Conservation (phyloP, 2,329 filamentous ascomycete species). For the Fusarium paranaense region DNA sequence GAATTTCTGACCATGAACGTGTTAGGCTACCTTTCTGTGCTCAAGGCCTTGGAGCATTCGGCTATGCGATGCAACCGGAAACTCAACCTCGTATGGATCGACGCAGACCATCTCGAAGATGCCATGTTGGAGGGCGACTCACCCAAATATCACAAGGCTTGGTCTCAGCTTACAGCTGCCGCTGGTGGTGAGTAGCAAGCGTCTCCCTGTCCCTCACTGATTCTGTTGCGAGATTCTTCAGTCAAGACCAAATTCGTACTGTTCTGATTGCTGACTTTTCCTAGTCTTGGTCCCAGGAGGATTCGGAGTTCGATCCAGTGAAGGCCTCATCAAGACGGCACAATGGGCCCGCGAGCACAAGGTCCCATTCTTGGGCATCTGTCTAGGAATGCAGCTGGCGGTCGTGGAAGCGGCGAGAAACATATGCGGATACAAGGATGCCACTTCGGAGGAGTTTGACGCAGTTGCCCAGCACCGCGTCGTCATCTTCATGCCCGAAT, state of each 20-base stretch:
- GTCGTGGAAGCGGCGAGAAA: constrained; percentile 89
- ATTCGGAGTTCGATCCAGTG: constrained; percentile 74
- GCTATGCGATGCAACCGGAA: constrained; percentile 87
- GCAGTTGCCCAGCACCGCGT: constrained; percentile 71
- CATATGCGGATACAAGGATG: constrained; percentile 70
- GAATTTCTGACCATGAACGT: constrained; percentile 73
- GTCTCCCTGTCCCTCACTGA: background rate
- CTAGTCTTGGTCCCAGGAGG: constrained; percentile 72
- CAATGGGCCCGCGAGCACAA: constrained; percentile 86
- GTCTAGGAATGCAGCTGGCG: constrained; percentile 91
- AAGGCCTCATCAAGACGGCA: constrained; percentile 88
- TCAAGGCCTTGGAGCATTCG: constrained; percentile 88
- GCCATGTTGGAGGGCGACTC: constrained; percentile 70
- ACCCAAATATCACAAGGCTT: constrained; percentile 80
- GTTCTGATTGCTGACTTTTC: background rate
- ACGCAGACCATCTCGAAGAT: constrained; percentile 85
- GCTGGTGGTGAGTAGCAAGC: background rate
- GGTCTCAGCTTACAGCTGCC: background rate
- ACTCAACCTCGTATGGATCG: constrained; percentile 85
- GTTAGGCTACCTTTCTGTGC: constrained; percentile 79
- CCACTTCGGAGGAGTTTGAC: constrained; percentile 67
- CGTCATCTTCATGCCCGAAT: constrained; percentile 92
- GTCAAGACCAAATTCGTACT: background rate
- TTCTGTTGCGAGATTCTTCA: background rate
- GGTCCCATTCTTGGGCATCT: constrained; percentile 87